A percentile compares a stretch with the other conserved stretches of the same genome.
phyloP scores from a whole-genome alignment of 805 yeast genomes.

The Metschnikowia amazonensis region DNA sequence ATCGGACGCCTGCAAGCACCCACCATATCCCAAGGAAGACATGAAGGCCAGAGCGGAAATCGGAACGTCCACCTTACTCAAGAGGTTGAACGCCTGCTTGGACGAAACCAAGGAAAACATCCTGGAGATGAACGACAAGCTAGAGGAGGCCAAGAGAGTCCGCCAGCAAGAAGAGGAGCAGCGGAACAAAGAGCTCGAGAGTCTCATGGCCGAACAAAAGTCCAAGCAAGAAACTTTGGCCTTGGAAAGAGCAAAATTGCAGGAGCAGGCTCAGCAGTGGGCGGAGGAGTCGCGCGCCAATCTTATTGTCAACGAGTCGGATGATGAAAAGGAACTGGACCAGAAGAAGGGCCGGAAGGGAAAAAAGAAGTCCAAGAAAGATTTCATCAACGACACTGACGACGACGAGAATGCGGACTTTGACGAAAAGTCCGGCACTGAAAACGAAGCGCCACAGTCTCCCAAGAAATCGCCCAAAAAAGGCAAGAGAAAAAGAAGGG shows the following conservation, averaged over 20 bases:
- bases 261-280: slow-evolving; percentile 52
- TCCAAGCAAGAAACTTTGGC: slow-evolving; percentile 44
- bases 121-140: slow-evolving; percentile 49
- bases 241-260: slow-evolving; percentile 44
- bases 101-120: slow-evolving; percentile 73
- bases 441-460: slow-evolving; percentile 5
- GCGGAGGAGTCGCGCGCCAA: slow-evolving; percentile 41
- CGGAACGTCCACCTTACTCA: slow-evolving; percentile 72
- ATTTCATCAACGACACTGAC: slow-evolving; percentile 32
- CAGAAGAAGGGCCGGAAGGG: slow-evolving; percentile 18
- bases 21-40: slow-evolving; percentile 79
- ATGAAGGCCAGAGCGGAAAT: slow-evolving; percentile 81
- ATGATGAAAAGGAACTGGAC: slow-evolving; percentile 29
- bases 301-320: slow-evolving; percentile 36
- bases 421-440: slow-evolving; percentile 17
- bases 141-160: slow-evolving; percentile 68
- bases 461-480: slow-evolving; percentile 13
- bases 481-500: slow-evolving; percentile 24
- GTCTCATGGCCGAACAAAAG: slow-evolving; percentile 40
- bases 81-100: slow-evolving; percentile 64
- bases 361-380: slow-evolving; percentile 30
- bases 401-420: slow-evolving; percentile 27
- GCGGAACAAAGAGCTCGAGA: slow-evolving; percentile 36
- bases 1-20: slow-evolving; percentile 46
- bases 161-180: slow-evolving; percentile 54